These are phyloP conservation scores for Ceratobasidium sp. DNA, from an alignment of 1,284 basidiomycete species.

Conservation along the genomic window DNA sequence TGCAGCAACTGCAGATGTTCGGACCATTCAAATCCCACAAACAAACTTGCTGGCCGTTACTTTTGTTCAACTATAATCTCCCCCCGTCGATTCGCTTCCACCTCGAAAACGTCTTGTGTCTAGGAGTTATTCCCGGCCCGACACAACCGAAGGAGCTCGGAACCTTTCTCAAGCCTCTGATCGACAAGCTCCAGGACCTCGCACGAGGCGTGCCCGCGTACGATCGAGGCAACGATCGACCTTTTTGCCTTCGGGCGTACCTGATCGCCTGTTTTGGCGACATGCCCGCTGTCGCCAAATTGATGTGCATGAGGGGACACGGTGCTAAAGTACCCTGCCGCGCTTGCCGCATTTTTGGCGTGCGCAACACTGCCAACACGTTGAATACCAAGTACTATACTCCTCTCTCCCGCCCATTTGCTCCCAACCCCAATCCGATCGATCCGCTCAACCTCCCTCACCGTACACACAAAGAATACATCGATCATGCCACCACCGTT, in stretches of 20 bases:
- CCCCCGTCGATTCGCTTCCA: slow-evolving; percentile 45
- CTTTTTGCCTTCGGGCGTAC: slow-evolving; percentile 46
- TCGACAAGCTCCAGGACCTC: slow-evolving; percentile 42
- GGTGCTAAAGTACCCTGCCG: slow-evolving; percentile 44
- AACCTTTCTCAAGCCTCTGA: slow-evolving; percentile 45
- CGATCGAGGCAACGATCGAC: not conserved
- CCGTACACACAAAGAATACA: slow-evolving; percentile 24
- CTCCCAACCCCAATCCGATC: not conserved
- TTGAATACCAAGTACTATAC: not conserved
- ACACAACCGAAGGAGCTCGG: slow-evolving; percentile 44
- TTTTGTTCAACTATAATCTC: slow-evolving; percentile 50
- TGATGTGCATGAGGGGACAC: slow-evolving; percentile 48
- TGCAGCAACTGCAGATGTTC: too few relatives aligned
- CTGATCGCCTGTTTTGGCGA: slow-evolving; percentile 44
- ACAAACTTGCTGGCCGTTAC: slow-evolving; percentile 47
- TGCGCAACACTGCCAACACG: slow-evolving; percentile 2
- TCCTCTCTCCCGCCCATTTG: slow-evolving; percentile 12
- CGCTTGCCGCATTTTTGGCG: slow-evolving; percentile 39
- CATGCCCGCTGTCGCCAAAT: slow-evolving; percentile 44
- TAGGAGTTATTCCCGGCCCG: slow-evolving; percentile 49
- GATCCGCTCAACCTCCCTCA: slow-evolving; percentile 27
- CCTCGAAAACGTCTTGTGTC: slow-evolving; percentile 41
- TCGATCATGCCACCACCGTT: slow-evolving; percentile 7
- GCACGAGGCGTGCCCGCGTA: slow-evolving; percentile 42
- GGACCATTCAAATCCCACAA: slow-evolving; percentile 30